Base-by-base conservation (phyloP, 495 filamentous ascomycete genomes). In the Daldinia loculata region DNA sequence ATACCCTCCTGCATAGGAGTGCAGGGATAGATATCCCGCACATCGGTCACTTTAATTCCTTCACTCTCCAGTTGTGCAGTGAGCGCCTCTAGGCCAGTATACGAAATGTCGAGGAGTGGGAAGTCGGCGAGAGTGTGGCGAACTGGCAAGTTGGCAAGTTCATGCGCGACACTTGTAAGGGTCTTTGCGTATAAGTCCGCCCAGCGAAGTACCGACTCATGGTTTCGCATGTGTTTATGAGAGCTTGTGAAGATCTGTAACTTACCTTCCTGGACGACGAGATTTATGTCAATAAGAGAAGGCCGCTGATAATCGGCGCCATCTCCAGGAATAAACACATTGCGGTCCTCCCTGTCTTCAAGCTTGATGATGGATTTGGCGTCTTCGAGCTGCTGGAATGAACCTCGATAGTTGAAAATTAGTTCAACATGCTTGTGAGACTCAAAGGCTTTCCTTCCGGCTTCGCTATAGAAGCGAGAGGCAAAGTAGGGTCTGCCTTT, bases 1-100 rank as follows among this genome's bases (percentile, higher is more conserved):
- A 52, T 52, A 52, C 58, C 58, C 17, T 61, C 58, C n/a, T 61
- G 58, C n/a, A 61, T 22, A 11, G 58, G 58, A 15, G 58, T 61
- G 4, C 58, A 61, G 5, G 58, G 58, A 51, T 29, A 61, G 3
- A 48, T 32, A 17, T 61, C 41, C 58, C 29, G 14, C 9, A 61
- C 48, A 12, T 52, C 48, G 3, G 19, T 14, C 19, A 52, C 48
- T 41, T 41, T 41, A 41, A 41, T 17, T 1, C 39, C 39, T 41
- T 41, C 39, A 2, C 39, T 6, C 39, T 17, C 39, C 4, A 41
- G 39, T 41, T 41, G 39, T 7, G 15, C n/a, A 0, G 39, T 41
- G n/a, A 41, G 39, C 1, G 15, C n/a, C 6, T 41, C 39, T 17
- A 41, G 39, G 2, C 39, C 39, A 41, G 39, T 17, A 41, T 41